Percentiles rank a stretch among this genome's conserved stretches.
Evolutionary conservation across 306 rosid genomes (phyloP).

Genomic region (Quercus gilva): DNA sequence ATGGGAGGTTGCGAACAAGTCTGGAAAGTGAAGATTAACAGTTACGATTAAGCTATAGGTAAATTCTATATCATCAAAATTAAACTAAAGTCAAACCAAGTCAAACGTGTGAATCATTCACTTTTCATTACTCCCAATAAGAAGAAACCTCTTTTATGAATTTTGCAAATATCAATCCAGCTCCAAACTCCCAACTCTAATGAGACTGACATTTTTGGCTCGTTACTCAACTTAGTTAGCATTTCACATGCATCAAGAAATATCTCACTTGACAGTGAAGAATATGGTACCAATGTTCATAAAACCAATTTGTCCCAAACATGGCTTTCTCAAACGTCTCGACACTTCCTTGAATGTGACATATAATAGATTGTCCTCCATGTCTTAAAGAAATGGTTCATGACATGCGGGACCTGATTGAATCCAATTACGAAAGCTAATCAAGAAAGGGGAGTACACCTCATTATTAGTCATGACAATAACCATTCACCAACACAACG

Average conservation of each 20-base stretch:
- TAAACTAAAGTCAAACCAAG: not conserved
- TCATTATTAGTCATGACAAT: not conserved
- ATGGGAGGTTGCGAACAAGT: not conserved
- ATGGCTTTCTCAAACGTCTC: not conserved
- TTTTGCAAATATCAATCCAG: constrained; percentile 2
- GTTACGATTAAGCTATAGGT: not conserved
- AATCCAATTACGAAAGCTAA: not conserved
- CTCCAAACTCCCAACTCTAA: not conserved
- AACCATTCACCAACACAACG: not conserved
- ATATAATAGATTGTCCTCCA: not conserved
- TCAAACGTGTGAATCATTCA: not conserved
- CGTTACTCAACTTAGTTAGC: no score
- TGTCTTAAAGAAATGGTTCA: not conserved
- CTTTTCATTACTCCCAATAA: not conserved
- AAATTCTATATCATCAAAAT: constrained; percentile 1
- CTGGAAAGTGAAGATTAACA: constrained; percentile 5
- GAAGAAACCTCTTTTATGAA: not conserved
- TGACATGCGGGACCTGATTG: not conserved
- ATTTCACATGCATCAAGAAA: no score
- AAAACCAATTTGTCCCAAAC: not conserved
- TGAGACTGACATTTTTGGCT: not conserved
- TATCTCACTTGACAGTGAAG: no score
- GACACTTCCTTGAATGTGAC: not conserved
- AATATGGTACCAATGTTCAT: not conserved
- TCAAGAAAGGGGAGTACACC: not conserved